Evolutionary conservation across 2,329 filamentous ascomycete genomes (phyloP).

Genomic region (Aspergillus brasiliensis): DNA sequence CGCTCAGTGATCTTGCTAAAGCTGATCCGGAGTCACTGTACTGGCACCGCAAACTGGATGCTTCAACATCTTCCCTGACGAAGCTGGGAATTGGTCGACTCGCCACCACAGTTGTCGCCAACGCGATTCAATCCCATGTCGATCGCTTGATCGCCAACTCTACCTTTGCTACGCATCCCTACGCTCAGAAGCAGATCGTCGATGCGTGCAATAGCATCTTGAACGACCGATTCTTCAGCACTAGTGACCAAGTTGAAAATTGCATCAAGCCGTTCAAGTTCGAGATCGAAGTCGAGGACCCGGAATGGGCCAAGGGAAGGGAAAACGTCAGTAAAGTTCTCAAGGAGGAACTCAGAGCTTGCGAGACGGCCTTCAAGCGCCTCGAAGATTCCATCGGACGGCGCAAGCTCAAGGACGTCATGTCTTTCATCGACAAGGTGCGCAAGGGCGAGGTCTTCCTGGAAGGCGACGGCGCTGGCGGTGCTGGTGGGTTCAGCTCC

Average conservation of each 20-base stretch:
- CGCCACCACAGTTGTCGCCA: constrained; percentile 87
- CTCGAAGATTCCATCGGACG: constrained; percentile 78
- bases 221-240: constrained; percentile 94
- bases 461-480: constrained; percentile 79
- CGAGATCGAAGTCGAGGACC: constrained; percentile 89
- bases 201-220: constrained; percentile 88
- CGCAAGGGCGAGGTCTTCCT: constrained; percentile 81
- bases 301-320: constrained; percentile 82
- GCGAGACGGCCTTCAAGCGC: constrained; percentile 73
- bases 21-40: constrained; percentile 82
- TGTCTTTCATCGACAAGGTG: constrained; percentile 86
- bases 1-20: constrained; percentile 76
- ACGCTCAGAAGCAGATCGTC: constrained; percentile 87
- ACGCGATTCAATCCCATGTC: constrained; percentile 81
- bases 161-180: constrained; percentile 86
- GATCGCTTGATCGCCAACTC: constrained; percentile 76
- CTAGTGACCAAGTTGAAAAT: constrained; percentile 96
- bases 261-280: constrained; percentile 99
- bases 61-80: constrained; percentile 84
- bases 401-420: constrained; percentile 85
- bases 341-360: constrained; percentile 84
- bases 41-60: constrained; percentile 93
- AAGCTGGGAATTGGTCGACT: constrained; percentile 92
- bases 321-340: constrained; percentile 79
- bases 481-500: constrained; percentile 91